These are phyloP conservation scores for Nigrograna mackinnonii DNA, from an alignment of 2,329 filamentous ascomycete species.

Conservation along the genomic window DNA sequence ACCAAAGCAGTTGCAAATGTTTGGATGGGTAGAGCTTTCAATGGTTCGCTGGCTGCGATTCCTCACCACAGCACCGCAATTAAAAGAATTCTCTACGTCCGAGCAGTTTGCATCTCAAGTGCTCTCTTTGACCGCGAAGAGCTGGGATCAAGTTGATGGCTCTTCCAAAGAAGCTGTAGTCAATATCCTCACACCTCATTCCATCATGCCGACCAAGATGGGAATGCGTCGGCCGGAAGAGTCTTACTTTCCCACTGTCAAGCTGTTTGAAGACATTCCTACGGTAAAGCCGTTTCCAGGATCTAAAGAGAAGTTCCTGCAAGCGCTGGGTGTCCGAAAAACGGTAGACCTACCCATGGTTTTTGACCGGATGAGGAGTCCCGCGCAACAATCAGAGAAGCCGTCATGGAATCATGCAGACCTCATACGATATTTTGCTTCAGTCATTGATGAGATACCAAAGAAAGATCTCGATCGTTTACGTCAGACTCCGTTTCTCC, in stretches of 20 bases:
- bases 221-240: constrained; percentile 87
- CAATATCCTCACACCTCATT: constrained; percentile 65
- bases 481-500: constrained; percentile 77
- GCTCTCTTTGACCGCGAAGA: constrained; percentile 80
- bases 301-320: constrained; percentile 88
- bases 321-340: constrained; percentile 85
- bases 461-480: constrained; percentile 78
- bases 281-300: constrained; percentile 72
- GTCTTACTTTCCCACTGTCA: constrained; percentile 91
- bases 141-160: constrained; percentile 79
- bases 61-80: constrained; percentile 63
- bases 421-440: constrained; percentile 90
- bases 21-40: constrained; percentile 86
- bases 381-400: constrained; percentile 51
- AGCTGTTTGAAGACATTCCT: constrained; percentile 91
- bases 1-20: constrained; percentile 70
- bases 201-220: constrained; percentile 85
- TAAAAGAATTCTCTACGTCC: constrained; percentile 67
- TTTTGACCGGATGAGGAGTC: constrained; percentile 78
- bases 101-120: constrained; percentile 77
- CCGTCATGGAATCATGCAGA: constrained; percentile 88
- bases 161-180: constrained; percentile 68
- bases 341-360: constrained; percentile 94
- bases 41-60: constrained; percentile 85
- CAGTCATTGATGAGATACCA: constrained; percentile 88